Evolutionary conservation across 805 yeast species (phyloP).

Genomic region (Starmerella apis): DNA sequence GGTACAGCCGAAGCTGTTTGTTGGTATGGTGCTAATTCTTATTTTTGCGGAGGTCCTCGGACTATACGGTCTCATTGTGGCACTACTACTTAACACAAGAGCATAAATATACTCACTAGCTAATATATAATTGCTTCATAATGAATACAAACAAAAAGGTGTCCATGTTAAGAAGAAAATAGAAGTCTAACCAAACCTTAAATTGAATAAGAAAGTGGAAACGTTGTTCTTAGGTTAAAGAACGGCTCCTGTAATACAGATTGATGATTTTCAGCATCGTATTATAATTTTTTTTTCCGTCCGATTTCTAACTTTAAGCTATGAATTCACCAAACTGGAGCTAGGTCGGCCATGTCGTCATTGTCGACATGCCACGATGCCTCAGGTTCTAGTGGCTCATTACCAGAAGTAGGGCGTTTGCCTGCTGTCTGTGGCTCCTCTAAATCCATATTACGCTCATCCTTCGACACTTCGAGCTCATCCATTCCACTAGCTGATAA

Average conservation of each 20-base stretch:
- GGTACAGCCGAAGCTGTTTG: constrained; percentile 82
- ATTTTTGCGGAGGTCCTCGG: constrained; percentile 90
- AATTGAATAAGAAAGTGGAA: too few species aligned
- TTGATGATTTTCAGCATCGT: too few species aligned
- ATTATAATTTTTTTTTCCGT: too few species aligned
- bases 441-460: neutral
- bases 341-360: constrained; percentile 10
- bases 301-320: too few species aligned
- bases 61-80: constrained; percentile 88
- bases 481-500: constrained; percentile 13
- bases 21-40: constrained; percentile 78
- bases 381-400: constrained; percentile 10
- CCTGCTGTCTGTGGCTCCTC: constrained; percentile 16
- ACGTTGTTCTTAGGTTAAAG: too few species aligned
- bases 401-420: constrained; percentile 32
- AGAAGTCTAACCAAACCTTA: too few species aligned
- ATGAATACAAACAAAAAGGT: too few species aligned
- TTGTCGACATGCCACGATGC: neutral
- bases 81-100: constrained; percentile 73
- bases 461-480: constrained; percentile 7
- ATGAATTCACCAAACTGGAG: constrained; percentile 16
- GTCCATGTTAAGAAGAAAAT: too few species aligned
- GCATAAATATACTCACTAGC: constrained; percentile 16
- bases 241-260: too few species aligned
- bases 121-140: neutral